Evolutionary conservation across 331 rosid genomes (phyloP).

Genomic region (Spiraea crenata): DNA sequence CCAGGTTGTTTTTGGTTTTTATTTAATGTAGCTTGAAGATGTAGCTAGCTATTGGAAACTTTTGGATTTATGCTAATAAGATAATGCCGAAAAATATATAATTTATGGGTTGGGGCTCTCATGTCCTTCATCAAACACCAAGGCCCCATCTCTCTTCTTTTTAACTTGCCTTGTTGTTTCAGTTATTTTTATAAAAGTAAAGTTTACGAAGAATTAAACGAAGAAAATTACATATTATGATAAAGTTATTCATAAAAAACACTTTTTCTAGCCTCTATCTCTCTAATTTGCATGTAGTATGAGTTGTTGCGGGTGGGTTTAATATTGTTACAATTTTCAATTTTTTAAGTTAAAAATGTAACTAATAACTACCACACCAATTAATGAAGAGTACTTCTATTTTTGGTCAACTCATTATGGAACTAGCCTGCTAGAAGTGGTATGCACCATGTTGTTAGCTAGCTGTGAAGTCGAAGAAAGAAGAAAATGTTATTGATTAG

Average conservation of each 20-base stretch:
- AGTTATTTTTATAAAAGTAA: no score
- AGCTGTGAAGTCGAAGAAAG: slow-evolving; percentile 13
- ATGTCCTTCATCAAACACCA: slow-evolving; percentile 14
- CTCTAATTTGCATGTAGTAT: no score
- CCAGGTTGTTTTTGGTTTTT: slow-evolving; percentile 53
- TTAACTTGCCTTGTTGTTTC: no score
- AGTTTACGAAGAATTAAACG: no score
- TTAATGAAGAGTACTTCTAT: neutral
- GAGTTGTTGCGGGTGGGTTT: no score
- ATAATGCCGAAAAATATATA: slow-evolving; percentile 12
- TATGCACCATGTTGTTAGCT: slow-evolving; percentile 9
- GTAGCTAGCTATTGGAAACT: slow-evolving; percentile 42
- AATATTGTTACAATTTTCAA: no score
- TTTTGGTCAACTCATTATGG: slow-evolving; percentile 5
- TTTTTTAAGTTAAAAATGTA: no score
- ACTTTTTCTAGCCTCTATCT: no score
- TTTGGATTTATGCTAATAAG: slow-evolving; percentile 30
- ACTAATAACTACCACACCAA: neutral
- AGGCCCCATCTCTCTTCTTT: neutral
- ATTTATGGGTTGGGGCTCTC: neutral
- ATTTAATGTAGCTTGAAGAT: slow-evolving; percentile 38
- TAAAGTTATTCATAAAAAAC: no score
- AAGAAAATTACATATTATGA: no score
- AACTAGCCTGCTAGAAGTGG: neutral
- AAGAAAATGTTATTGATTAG: neutral